Evolutionary conservation across 2,329 filamentous ascomycete genomes (phyloP).

Genomic region (Phaeosphaeriaceae sp.): DNA sequence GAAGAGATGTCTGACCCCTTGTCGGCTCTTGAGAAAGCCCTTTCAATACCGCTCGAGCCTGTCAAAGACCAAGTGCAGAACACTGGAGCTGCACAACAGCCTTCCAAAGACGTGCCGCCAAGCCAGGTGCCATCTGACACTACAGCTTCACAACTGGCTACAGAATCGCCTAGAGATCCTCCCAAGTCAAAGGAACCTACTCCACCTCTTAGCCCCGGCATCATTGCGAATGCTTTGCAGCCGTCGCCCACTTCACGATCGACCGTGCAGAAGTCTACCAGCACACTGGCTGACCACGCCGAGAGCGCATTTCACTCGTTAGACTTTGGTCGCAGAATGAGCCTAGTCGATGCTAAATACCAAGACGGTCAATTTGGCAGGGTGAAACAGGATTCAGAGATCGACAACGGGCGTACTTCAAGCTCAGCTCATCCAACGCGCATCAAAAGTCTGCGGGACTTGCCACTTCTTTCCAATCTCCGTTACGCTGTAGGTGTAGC

Average conservation of each 20-base stretch:
- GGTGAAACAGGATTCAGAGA: conserved; percentile 14
- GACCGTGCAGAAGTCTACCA: neutral
- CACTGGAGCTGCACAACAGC: conserved; percentile 8
- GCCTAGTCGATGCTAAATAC: conserved; percentile 62
- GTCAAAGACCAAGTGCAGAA: conserved; percentile 1
- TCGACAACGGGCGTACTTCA: neutral
- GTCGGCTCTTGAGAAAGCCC: conserved; percentile 37
- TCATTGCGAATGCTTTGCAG: conserved; percentile 56
- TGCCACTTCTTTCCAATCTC: conserved; percentile 41
- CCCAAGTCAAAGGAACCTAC: conserved; percentile 28
- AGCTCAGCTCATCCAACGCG: conserved; percentile 10
- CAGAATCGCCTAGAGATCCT: neutral
- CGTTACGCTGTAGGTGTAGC: conserved; percentile 37
- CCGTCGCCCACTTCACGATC: conserved; percentile 42
- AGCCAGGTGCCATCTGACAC: neutral
- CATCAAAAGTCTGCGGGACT: conserved; percentile 31
- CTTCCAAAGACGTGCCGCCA: neutral
- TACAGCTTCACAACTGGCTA: neutral
- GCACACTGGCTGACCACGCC: conserved; percentile 12
- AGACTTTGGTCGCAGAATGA: conserved; percentile 57
- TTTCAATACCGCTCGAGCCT: conserved; percentile 20
- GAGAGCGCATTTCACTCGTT: conserved; percentile 61
- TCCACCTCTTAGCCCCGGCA: conserved; percentile 51
- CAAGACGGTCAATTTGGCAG: conserved; percentile 54
- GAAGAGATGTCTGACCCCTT: conserved; percentile 36